A percentile compares a stretch with the other conserved stretches of the same genome.
These are phyloP conservation scores for Polyporus arcularius DNA, from an alignment of 768 basidiomycete species.

Conservation along the genomic window DNA sequence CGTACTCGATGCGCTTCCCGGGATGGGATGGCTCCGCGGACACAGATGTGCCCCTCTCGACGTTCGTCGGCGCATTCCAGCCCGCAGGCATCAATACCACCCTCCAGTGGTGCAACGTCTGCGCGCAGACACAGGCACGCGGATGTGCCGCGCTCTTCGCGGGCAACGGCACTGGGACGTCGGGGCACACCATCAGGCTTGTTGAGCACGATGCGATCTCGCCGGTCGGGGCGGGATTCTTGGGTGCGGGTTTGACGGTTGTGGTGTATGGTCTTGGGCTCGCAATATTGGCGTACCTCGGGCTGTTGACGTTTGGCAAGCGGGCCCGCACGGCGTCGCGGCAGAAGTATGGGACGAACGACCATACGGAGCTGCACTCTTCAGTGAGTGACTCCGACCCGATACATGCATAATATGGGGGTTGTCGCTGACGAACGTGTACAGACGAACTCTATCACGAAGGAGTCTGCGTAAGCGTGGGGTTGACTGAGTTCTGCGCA, in stretches of 20 bases:
- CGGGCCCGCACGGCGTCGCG: not conserved
- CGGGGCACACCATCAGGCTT: constrained; percentile 23
- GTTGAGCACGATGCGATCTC: constrained; percentile 41
- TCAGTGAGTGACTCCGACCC: not conserved
- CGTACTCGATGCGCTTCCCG: constrained; percentile 46
- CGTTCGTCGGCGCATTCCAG: constrained; percentile 48
- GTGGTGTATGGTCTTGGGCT: constrained; percentile 17
- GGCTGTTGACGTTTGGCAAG: constrained; percentile 10
- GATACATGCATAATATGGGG: too few relatives aligned
- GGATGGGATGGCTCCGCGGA: constrained; percentile 32
- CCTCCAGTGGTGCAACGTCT: constrained; percentile 58
- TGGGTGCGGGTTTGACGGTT: constrained; percentile 52
- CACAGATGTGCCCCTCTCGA: constrained; percentile 55
- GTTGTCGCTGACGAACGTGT: not conserved
- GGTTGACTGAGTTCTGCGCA: not conserved
- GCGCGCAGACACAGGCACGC: constrained; percentile 56
- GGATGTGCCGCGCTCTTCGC: constrained; percentile 53
- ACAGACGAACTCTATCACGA: constrained; percentile 9
- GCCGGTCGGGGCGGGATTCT: constrained; percentile 65
- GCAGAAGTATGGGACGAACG: not conserved
- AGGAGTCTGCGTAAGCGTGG: constrained; percentile 5
- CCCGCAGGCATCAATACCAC: constrained; percentile 53
- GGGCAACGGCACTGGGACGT: constrained; percentile 25
- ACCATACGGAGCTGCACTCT: constrained; percentile 8
- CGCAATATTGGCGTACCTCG: constrained; percentile 18